Evolutionary conservation across 352 stramenopile species (phyloP).

Genomic region (Globisporangium abappressorium): DNA sequence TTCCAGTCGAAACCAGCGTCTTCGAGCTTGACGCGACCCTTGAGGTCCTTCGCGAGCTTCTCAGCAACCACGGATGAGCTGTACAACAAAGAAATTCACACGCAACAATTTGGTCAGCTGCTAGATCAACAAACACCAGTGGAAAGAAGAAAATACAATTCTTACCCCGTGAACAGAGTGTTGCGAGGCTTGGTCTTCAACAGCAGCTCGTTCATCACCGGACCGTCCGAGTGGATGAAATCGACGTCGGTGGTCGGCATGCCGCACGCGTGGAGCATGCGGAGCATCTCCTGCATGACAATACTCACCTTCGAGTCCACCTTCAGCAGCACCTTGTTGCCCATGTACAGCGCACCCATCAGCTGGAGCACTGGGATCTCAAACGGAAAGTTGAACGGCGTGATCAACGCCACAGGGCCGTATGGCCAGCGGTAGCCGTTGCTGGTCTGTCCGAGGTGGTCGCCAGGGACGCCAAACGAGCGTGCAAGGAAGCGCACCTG

Average conservation of each 20-base stretch:
- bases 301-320: conserved; percentile 94
- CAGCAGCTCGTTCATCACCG: conserved; percentile 94
- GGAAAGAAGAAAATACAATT: neutral
- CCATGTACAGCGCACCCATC: conserved; percentile 98
- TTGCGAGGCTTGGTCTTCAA: conserved; percentile 92
- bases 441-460: conserved; percentile 95
- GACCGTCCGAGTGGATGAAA: conserved; percentile 95
- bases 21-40: conserved; percentile 93
- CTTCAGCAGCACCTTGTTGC: conserved; percentile 97
- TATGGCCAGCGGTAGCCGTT: conserved; percentile 96
- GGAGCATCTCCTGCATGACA: conserved; percentile 98
- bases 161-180: conserved; percentile 96
- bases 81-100: neutral
- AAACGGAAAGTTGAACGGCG: conserved; percentile 98
- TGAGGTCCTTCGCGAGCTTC: conserved; percentile 89
- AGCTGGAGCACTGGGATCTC: conserved; percentile 99
- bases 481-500: conserved; percentile 96
- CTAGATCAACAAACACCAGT: neutral
- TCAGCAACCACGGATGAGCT: conserved; percentile 92
- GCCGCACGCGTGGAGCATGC: conserved; percentile 94
- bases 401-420: conserved; percentile 94
- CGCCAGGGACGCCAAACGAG: conserved; percentile 94
- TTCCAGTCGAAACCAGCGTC: conserved; percentile 99
- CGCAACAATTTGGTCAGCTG: neutral
- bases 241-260: conserved; percentile 95